A percentile compares a stretch with the other conserved stretches of the same genome.
These are phyloP conservation scores for Yamadazyma atmosphaerica DNA, from an alignment of 1,139 yeast species.

Conservation along the genomic window DNA sequence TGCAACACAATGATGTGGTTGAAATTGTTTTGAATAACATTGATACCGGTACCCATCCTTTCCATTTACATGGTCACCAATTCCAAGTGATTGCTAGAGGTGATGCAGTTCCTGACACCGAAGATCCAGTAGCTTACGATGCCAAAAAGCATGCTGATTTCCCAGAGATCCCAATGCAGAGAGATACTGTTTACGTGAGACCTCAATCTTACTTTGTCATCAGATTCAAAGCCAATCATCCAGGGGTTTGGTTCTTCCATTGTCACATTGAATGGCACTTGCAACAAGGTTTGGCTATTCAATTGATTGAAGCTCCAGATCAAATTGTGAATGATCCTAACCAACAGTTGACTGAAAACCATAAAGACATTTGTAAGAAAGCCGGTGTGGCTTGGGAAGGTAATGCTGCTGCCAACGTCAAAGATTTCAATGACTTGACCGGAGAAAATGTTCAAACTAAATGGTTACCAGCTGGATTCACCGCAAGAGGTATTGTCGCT, in stretches of 20 bases:
- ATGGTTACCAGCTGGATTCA: slow-evolving; percentile 68
- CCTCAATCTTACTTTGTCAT: slow-evolving; percentile 67
- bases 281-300: slow-evolving; percentile 79
- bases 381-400: slow-evolving; percentile 50
- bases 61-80: slow-evolving; percentile 86
- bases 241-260: slow-evolving; percentile 93
- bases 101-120: slow-evolving; percentile 49
- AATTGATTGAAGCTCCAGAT: slow-evolving; percentile 72
- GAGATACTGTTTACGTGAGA: slow-evolving; percentile 67
- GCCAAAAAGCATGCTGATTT: slow-evolving; percentile 48
- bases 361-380: slow-evolving; percentile 46
- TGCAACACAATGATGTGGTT: slow-evolving; percentile 61
- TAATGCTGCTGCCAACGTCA: slow-evolving; percentile 68
- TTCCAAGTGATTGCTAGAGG: slow-evolving; percentile 74
- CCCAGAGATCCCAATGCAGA: slow-evolving; percentile 62
- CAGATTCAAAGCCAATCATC: slow-evolving; percentile 75
- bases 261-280: slow-evolving; percentile 96
- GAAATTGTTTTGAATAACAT: slow-evolving; percentile 71
- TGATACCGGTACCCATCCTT: slow-evolving; percentile 90
- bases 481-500: slow-evolving; percentile 67
- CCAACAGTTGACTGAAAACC: slow-evolving; percentile 47
- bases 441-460: slow-evolving; percentile 58
- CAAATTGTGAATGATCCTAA: slow-evolving; percentile 39
- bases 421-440: slow-evolving; percentile 52
- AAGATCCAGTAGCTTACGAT: slow-evolving; percentile 51